phyloP scores from a whole-genome alignment of 2,329 filamentous ascomycete genomes.

The Lasiodiplodia sp. region DNA sequence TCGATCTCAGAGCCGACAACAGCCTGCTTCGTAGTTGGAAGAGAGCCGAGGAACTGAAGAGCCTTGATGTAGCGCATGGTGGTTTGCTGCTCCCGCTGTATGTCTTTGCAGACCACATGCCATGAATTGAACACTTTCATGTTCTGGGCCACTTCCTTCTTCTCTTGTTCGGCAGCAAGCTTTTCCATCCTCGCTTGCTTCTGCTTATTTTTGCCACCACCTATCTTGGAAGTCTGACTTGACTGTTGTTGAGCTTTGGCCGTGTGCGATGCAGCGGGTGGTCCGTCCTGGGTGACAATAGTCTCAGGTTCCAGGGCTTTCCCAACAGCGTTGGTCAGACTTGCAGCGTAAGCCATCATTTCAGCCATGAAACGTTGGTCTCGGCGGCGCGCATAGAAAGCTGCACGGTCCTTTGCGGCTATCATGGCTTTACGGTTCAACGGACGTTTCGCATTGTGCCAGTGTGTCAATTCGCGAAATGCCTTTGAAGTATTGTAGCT shows the following conservation, averaged over 20 bases:
- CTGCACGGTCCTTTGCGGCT: slow-evolving; percentile 43
- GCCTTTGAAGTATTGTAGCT: slow-evolving; percentile 44
- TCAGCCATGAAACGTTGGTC: slow-evolving; percentile 73
- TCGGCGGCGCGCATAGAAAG: slow-evolving; percentile 51
- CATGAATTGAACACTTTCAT: slow-evolving; percentile 55
- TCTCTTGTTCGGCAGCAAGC: slow-evolving; percentile 50
- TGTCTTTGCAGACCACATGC: slow-evolving; percentile 50
- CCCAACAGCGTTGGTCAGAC: slow-evolving; percentile 69
- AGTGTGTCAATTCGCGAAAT: slow-evolving; percentile 62
- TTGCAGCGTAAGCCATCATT: slow-evolving; percentile 72
- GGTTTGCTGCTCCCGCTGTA: slow-evolving; percentile 55
- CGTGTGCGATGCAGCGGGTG: slow-evolving; percentile 28
- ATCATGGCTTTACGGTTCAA: slow-evolving; percentile 51
- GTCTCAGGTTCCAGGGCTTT: slow-evolving; percentile 70
- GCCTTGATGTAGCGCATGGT: slow-evolving; percentile 58
- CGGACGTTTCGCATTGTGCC: slow-evolving; percentile 67
- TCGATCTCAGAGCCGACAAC: slow-evolving; percentile 55
- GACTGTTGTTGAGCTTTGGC: slow-evolving; percentile 21
- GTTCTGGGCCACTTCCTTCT: slow-evolving; percentile 51
- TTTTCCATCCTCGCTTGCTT: slow-evolving; percentile 55
- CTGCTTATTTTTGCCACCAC: slow-evolving; percentile 19
- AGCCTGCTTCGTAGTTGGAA: slow-evolving; percentile 49
- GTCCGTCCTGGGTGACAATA: slow-evolving; percentile 57
- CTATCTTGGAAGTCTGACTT: neutral
- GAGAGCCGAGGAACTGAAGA: slow-evolving; percentile 55